Percentiles rank a stretch among this genome's conserved stretches.
phyloP scores from a whole-genome alignment of 1,284 basidiomycete species.

The Mycena citricolor region DNA sequence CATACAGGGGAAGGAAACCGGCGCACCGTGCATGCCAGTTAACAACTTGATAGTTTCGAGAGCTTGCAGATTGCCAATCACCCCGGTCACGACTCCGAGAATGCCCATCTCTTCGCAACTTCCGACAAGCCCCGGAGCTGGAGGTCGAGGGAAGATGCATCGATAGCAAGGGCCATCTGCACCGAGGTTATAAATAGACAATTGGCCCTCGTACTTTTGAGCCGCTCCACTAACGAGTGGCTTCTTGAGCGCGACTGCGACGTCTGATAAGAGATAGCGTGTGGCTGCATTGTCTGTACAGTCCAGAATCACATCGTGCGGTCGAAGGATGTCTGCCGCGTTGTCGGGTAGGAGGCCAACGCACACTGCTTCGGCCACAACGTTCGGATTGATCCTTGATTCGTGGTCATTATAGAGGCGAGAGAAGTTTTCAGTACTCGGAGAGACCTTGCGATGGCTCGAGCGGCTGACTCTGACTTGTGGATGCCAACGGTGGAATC shows the following conservation, averaged over 20 bases:
- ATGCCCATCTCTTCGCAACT: constrained; percentile 93
- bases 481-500: constrained; percentile 77
- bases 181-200: constrained; percentile 76
- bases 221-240: constrained; percentile 94
- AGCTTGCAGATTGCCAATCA: constrained; percentile 92
- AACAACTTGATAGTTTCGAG: constrained; percentile 87
- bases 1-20: too few species aligned
- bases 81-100: constrained; percentile 85
- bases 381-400: constrained; percentile 59
- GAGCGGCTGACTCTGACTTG: constrained; percentile 83
- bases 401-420: too few species aligned
- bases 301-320: constrained; percentile 84
- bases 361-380: constrained; percentile 52
- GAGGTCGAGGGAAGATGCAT: constrained; percentile 85
- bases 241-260: constrained; percentile 69
- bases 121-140: constrained; percentile 60
- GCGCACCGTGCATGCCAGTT: constrained; percentile 68
- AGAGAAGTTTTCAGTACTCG: too few species aligned
- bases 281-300: constrained; percentile 95
- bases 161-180: constrained; percentile 87
- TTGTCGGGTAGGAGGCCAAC: constrained; percentile 62
- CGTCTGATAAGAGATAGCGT: constrained; percentile 93
- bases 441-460: too few species aligned
- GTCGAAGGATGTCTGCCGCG: constrained; percentile 56
- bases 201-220: constrained; percentile 88